Base-by-base conservation (phyloP, 305 asterid genomes). In the Rubia peregrina region DNA sequence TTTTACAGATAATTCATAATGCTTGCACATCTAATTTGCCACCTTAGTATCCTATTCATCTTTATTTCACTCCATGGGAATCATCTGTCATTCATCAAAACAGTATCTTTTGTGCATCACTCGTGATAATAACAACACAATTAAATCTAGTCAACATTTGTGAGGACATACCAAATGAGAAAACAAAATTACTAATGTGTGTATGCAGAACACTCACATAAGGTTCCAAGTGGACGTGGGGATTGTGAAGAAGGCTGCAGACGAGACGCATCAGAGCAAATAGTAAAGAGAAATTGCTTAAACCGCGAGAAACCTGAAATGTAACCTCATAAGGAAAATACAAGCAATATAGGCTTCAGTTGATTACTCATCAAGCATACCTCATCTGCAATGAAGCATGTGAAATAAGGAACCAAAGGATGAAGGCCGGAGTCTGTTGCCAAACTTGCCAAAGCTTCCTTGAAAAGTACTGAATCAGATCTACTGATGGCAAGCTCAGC, bases 371-470 rank as follows among this genome's bases (percentile, higher is more conserved):
- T 24, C 59, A 65, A 19, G 36, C 69, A 72, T 78, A 89, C 98
- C 97, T 94, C 98, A 74, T 91, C 98, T 56, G 89, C 95, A 76
- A 94, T 85, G 80, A 94, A 94, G 80, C 85, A 86, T 74, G 97
- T 91, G 74, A 94, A 91, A 81, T 94, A 94, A 65, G 98, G 98
- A 77, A 94, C 96, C 79, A 94, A 74, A 73, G 98, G 97, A 79
- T 94, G 98, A 67, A 94, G 89, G 71, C 98, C 98, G 0, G 97
- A 89, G 79, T 91, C 98, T 65, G 98, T 91, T 73, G 97, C 91
- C 91, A 94, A 85, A 86, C 97, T 94, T 80, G 71, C 81, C 71
- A 94, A 74, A 61, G 97, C 96, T 83, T 85, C 86, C 78, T 89
- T 94, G 74, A 91, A 91, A 72, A 94, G 87, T 60, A 82, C 83